Base-by-base conservation (phyloP, 2,329 filamentous ascomycete genomes). In the Thermomyces lanuginosus region DNA sequence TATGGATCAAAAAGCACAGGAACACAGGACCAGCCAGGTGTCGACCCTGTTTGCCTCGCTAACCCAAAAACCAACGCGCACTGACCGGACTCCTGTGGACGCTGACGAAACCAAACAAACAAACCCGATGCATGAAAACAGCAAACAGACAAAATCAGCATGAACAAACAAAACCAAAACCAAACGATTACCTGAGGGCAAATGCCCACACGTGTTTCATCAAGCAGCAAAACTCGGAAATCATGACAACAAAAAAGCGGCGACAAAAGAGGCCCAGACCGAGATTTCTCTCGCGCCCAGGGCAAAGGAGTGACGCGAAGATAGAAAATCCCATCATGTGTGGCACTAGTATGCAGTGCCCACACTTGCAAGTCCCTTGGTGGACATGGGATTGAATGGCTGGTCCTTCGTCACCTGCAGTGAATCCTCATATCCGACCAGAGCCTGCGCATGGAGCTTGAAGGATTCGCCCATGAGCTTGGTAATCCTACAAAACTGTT, bases 381-480 rank as follows among this genome's bases (percentile, higher is more conserved):
- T 48, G 7, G 53, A 46, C 43, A 57, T 53, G n/a, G 51, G 48
- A 22, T 56, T 52, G 16, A 57, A 47, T 22, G 52, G 45, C 31
- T 53, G 51, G 23, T 57, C 53, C 37, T 54, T 53, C 30, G 39
- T 40, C 24, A 52, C 46, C 27, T 49, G 48, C 24, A 54, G 36
- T 25, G 49, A 54, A 51, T 93, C 86, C 49, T 93, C 83, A 48
- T 92, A 95, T 53, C 86, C 84, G 39, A 86, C 72, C 17, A 98
- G 73, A 39, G 89, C 84, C 60, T 95, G 84, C 19, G 84, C 80
- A 58, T 95, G 86, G 32, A 93, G 72, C 50, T 91, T 89, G 69
- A 98, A 95, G 27, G 89, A 84, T 58, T 95, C 89, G 45, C 89
- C 89, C 79, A 95, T 92, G 26, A 95, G 72, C 50, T 91, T 83